Evolutionary conservation across 345 rosid genomes (phyloP).

Genomic region (Arabidopsis suecica): DNA sequence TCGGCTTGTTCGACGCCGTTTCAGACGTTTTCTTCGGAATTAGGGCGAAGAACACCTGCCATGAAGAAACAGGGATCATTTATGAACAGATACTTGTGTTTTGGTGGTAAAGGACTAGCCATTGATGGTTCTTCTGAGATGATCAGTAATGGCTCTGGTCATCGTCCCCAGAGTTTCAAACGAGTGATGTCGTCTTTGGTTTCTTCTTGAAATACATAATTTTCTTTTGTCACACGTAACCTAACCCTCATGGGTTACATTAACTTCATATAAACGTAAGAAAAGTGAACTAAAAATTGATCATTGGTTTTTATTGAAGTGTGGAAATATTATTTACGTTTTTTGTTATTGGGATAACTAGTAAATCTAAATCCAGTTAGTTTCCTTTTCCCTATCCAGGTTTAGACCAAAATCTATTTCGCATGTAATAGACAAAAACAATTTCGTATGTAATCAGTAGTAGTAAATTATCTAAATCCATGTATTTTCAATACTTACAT

Average conservation of each 20-base stretch:
- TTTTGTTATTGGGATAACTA: neutral
- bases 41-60: slow-evolving; percentile 26
- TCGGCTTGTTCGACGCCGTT: slow-evolving; percentile 43
- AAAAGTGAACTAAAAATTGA: neutral
- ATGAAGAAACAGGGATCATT: slow-evolving; percentile 52
- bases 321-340: neutral
- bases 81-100: slow-evolving; percentile 75
- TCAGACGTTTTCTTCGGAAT: slow-evolving; percentile 37
- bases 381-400: neutral
- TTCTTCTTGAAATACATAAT: slow-evolving; percentile 36
- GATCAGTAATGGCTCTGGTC: slow-evolving; percentile 28
- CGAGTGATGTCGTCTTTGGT: slow-evolving; percentile 56
- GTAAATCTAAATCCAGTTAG: too few relatives aligned
- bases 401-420: neutral
- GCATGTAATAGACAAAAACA: neutral
- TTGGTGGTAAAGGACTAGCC: slow-evolving; percentile 68
- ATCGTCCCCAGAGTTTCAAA: slow-evolving; percentile 47
- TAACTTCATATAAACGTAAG: neutral
- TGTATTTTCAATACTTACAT: too few relatives aligned
- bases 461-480: too few relatives aligned
- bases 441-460: neutral
- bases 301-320: neutral
- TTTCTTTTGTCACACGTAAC: slow-evolving; percentile 26
- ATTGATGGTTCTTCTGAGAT: slow-evolving; percentile 48
- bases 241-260: neutral